Evolutionary conservation across 257 asterid species (phyloP).

Genomic region (Forsythia viridissima): DNA sequence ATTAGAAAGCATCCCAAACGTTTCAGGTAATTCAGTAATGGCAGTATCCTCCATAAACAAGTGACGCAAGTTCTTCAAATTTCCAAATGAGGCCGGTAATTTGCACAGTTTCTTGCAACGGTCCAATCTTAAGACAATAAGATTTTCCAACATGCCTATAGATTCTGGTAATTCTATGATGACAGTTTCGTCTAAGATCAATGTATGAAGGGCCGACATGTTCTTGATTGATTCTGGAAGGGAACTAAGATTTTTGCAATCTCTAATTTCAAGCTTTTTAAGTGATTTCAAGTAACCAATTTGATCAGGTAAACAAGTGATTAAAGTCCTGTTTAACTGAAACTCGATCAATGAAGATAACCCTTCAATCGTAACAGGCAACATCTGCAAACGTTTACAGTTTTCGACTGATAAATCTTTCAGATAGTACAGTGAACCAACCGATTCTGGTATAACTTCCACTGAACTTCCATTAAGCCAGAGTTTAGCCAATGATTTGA

Average conservation of each 20-base stretch:
- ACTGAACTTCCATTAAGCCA: slow-evolving; percentile 20
- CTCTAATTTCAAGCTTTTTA: slow-evolving; percentile 17
- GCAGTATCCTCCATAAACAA: slow-evolving; percentile 25
- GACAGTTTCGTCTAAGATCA: slow-evolving; percentile 22
- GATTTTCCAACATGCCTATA: slow-evolving; percentile 26
- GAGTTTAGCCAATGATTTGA: slow-evolving; percentile 29
- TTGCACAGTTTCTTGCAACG: slow-evolving; percentile 23
- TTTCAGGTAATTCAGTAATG: slow-evolving; percentile 29
- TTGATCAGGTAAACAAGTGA: slow-evolving; percentile 19
- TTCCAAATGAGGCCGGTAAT: slow-evolving; percentile 28
- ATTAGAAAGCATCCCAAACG: slow-evolving; percentile 32
- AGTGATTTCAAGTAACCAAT: slow-evolving; percentile 25
- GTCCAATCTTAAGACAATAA: slow-evolving; percentile 9
- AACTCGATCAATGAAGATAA: slow-evolving; percentile 30
- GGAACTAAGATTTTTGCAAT: slow-evolving; percentile 19
- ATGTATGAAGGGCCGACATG: slow-evolving; percentile 23
- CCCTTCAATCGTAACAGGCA: slow-evolving; percentile 22
- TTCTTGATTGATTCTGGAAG: slow-evolving; percentile 25
- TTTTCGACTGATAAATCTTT: slow-evolving; percentile 20
- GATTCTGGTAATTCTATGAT: slow-evolving; percentile 31
- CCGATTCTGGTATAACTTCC: slow-evolving; percentile 22
- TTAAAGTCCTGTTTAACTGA: slow-evolving; percentile 20
- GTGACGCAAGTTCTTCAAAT: slow-evolving; percentile 31
- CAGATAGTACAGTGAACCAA: slow-evolving; percentile 32
- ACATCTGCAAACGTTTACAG: slow-evolving; percentile 13